Evolutionary conservation across 2,329 filamentous ascomycete species (phyloP).

Genomic region (Shiraia bambusicola): DNA sequence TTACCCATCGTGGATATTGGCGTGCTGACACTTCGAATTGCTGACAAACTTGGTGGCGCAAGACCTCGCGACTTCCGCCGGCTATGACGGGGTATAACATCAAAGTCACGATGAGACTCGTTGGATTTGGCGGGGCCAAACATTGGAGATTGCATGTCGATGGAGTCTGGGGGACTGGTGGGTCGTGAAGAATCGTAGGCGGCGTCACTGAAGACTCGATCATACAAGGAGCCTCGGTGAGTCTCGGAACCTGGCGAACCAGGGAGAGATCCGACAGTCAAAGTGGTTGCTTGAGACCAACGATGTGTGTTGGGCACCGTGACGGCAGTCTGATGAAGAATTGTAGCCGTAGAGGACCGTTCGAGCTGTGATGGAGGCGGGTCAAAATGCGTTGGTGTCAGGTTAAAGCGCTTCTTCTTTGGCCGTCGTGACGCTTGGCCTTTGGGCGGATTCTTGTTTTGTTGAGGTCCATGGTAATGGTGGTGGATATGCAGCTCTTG

Average conservation of each 20-base stretch:
- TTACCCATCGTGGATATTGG: constrained; percentile 38
- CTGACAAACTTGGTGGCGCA: constrained; percentile 32
- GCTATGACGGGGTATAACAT: constrained; percentile 13
- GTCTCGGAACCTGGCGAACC: constrained; percentile 78
- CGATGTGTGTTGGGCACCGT: constrained; percentile 58
- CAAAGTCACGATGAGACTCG: constrained; percentile 21
- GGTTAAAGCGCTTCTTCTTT: constrained; percentile 68
- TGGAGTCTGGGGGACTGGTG: constrained; percentile 75
- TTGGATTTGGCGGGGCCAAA: constrained; percentile 51
- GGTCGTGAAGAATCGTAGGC: constrained; percentile 69
- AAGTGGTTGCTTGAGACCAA: constrained; percentile 67
- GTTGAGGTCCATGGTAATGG: constrained; percentile 71
- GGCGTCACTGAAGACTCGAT: constrained; percentile 63
- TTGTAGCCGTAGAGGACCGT: constrained; percentile 55
- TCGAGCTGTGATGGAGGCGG: constrained; percentile 45
- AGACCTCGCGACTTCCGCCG: constrained; percentile 30
- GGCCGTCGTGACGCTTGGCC: constrained; percentile 55
- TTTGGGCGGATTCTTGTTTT: constrained; percentile 49
- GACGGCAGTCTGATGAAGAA: constrained; percentile 64
- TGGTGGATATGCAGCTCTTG: constrained; percentile 86
- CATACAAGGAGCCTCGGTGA: constrained; percentile 73
- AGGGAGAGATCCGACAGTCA: constrained; percentile 70
- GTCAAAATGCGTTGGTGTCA: constrained; percentile 57
- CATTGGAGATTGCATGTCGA: constrained; percentile 58
- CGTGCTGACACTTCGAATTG: constrained; percentile 36